These are phyloP conservation scores for Euphorbia celastroides DNA, from an alignment of 441 rosid genomes.

Conservation along the genomic window DNA sequence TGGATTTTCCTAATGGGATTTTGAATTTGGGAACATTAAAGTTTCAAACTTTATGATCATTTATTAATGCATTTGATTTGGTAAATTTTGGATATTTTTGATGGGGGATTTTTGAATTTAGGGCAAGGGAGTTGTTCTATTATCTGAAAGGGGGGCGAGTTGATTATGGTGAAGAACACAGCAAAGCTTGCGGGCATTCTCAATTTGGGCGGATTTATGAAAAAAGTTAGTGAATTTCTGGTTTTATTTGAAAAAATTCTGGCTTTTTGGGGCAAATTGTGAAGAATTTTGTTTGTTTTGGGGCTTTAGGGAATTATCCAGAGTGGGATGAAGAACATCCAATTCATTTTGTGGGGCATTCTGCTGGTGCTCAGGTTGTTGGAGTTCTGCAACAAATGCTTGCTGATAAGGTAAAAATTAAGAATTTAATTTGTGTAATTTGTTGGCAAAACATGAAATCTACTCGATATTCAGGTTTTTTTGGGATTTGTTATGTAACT, in stretches of 20 bases:
- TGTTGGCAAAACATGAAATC: neutral
- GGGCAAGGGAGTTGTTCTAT: slow-evolving; percentile 93
- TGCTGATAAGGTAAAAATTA: slow-evolving; percentile 66
- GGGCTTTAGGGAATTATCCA: slow-evolving; percentile 60
- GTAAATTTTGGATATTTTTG: neutral
- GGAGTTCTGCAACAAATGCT: slow-evolving; percentile 98
- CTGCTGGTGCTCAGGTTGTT: slow-evolving; percentile 94
- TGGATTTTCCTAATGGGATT: neutral
- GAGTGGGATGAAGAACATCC: slow-evolving; percentile 97
- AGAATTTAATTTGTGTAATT: neutral
- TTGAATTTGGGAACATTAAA: too few species aligned
- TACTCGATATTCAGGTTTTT: neutral
- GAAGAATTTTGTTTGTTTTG: slow-evolving; percentile 7
- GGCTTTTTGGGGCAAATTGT: slow-evolving; percentile 2
- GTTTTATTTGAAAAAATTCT: neutral
- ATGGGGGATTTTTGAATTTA: slow-evolving; percentile 26
- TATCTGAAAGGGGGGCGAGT: slow-evolving; percentile 88
- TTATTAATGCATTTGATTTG: neutral
- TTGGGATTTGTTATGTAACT: neutral
- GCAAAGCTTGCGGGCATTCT: slow-evolving; percentile 78
- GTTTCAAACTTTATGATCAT: neutral
- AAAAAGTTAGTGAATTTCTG: slow-evolving; percentile 34
- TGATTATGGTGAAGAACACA: slow-evolving; percentile 91
- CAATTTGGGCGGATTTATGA: slow-evolving; percentile 73
- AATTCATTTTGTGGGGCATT: slow-evolving; percentile 91